Evolutionary conservation across 371 early-diverging fungal species (phyloP), one percentile per base, ranked within the genome.

Genomic region (Mortierella sp.): DNA sequence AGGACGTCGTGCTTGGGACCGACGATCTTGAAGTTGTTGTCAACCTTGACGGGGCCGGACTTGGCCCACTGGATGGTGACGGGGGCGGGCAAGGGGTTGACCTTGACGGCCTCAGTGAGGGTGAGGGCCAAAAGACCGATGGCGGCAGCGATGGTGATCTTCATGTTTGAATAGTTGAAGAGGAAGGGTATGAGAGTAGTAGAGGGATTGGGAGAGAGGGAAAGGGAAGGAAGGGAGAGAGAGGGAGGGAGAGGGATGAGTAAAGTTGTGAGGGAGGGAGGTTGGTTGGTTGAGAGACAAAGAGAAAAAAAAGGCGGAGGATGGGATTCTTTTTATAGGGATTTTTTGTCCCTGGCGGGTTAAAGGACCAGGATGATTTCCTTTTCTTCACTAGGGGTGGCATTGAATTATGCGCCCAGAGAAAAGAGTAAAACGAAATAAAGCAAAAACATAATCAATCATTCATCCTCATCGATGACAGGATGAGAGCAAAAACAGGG

Each of bases 91-190:
- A 81, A 63, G 64, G 82, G 82, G 75, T 74, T 77, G 70, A 77
- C 83, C 67, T 78, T 82, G 70, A 82, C 78, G 29, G 83, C 78
- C 75, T 82, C 83, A 43, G 78, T 72, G 68, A 72, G 19, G 39
- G 83, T 55, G 70, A 82, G 75, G 73, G 83, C 83, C 74, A 82
- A 72, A 64, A 82, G 78, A 64, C 83, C 83, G 58, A 82, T 74
- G 50, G 83, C 83, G 41, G 83, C 83, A 63, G 78, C 78, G 26
- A 82, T 71, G 43, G 83, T 68, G 70, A 82, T 40, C 73, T 82
- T 82, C 83, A 82, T 82, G 39, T 31, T 75, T 64, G 53, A 24
- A 39, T 22, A 64, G 47, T 29, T 31, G 47, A 31, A 34, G 2
- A 4, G 61, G 52, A 19, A 68, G 11, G 58, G 34, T 44, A 16